phyloP scores from a whole-genome alignment of 2,329 filamentous ascomycete genomes.

The Fusarium sp. region DNA sequence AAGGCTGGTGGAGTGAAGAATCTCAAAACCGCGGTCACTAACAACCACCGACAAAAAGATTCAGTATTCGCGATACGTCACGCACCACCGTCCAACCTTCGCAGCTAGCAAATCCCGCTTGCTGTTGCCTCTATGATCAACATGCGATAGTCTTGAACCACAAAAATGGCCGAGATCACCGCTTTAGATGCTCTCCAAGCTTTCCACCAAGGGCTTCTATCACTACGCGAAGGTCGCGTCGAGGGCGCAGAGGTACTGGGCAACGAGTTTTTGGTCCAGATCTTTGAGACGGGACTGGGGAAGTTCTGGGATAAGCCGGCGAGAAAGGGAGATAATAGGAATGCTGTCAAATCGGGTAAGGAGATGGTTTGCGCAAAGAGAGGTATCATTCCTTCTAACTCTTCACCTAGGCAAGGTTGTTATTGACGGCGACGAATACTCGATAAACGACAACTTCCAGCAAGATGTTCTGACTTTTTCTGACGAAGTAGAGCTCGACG shows the following conservation, averaged over 20 bases:
- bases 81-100: slow-evolving; percentile 45
- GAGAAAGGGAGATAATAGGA: slow-evolving; percentile 81
- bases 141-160: slow-evolving; percentile 62
- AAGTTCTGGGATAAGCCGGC: slow-evolving; percentile 79
- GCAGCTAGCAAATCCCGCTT: slow-evolving; percentile 39
- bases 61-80: slow-evolving; percentile 39
- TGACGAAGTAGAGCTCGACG: slow-evolving; percentile 91
- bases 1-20: slow-evolving; percentile 51
- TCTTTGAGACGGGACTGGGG: slow-evolving; percentile 79
- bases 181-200: slow-evolving; percentile 82
- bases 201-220: slow-evolving; percentile 86
- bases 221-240: slow-evolving; percentile 76
- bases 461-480: slow-evolving; percentile 84
- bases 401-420: slow-evolving; percentile 76
- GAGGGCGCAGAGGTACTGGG: slow-evolving; percentile 75
- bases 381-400: slow-evolving; percentile 32
- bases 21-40: slow-evolving; percentile 49
- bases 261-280: slow-evolving; percentile 75
- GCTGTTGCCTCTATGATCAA: slow-evolving; percentile 46
- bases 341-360: slow-evolving; percentile 76
- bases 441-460: slow-evolving; percentile 88
- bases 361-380: slow-evolving; percentile 16
- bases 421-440: slow-evolving; percentile 79
- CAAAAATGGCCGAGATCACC: slow-evolving; percentile 78
- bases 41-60: slow-evolving; percentile 44